Evolutionary conservation across 2,329 filamentous ascomycete species (phyloP), one percentile per base, ranked within the genome.

Genomic region (Aspergillus fischeri): DNA sequence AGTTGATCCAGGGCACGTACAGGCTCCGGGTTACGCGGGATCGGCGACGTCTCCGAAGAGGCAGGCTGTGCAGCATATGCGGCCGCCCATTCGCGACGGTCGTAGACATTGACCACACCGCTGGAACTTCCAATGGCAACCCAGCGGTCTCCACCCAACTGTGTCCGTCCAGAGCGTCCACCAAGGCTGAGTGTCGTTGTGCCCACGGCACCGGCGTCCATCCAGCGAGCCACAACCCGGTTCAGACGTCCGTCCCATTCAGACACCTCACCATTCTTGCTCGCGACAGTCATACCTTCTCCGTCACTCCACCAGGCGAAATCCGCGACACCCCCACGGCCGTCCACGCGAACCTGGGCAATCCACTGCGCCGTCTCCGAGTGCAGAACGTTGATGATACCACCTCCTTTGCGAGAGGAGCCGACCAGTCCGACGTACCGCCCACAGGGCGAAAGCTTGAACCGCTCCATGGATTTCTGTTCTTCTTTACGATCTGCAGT

Each of bases 81-180:
- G 32, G 69, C 69, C 42, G 77, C 76, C 77, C 91, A 86, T 28
- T 82, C 79, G 61, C 83, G 79, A 4, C 94, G 88, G 71, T 97
- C 91, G 77, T 99, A 99, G 60, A 99, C 82, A 74, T 97, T 97
- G 56, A 95, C 86, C 57, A 99, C 90, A 58, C 94, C 94, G 60
- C 86, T 92, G 62, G 85, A 89, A 57, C 89, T 92, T 10, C 94
- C 94, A 47, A 97, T 80, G 0, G 90, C 92, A 14, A 97, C 85
- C 92, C 92, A 99, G 57, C 90, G 83, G 74, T 96, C 90, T 3
- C 87, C 87, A 27, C 92, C 93, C 3, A 83, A 63, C 47, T 73
- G 67, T 9, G 67, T 60, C 9, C 73, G 70, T 14, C 71, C 73
- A 1, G 71, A 71, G 11, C 68, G 67, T 4, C 77, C 78, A 47